Percentiles rank a stretch among this genome's conserved stretches.
These are phyloP conservation scores for Keithomyces neogunnii DNA, from an alignment of 2,329 filamentous ascomycete genomes.

Conservation along the genomic window DNA sequence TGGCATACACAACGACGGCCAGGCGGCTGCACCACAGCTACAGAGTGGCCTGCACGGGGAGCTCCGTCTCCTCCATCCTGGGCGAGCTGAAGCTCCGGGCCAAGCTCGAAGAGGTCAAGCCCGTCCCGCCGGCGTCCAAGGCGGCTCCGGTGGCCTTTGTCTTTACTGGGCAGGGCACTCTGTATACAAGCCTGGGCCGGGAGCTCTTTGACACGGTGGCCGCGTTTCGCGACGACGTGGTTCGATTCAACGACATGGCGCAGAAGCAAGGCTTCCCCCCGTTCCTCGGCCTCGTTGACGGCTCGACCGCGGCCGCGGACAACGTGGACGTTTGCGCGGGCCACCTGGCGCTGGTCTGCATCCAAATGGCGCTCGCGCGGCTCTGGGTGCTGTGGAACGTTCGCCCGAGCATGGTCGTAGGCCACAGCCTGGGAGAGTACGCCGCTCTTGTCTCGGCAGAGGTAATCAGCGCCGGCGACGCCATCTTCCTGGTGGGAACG, in stretches of 20 bases:
- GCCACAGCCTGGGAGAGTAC: slow-evolving; percentile 64
- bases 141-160: slow-evolving; percentile 26
- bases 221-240: slow-evolving; percentile 24
- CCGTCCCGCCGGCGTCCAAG: neutral
- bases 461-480: slow-evolving; percentile 62
- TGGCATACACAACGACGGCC: slow-evolving; percentile 63
- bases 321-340: slow-evolving; percentile 14
- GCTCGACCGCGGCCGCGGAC: slow-evolving; percentile 8
- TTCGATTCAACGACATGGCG: slow-evolving; percentile 22
- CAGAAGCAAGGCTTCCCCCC: slow-evolving; percentile 26
- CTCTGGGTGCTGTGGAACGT: slow-evolving; percentile 39
- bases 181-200: slow-evolving; percentile 20
- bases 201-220: slow-evolving; percentile 23
- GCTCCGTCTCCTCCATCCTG: too few relatives aligned
- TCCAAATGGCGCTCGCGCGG: slow-evolving; percentile 31
- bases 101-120: too few relatives aligned
- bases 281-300: slow-evolving; percentile 35
- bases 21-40: slow-evolving; percentile 52
- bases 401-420: slow-evolving; percentile 45
- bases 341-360: slow-evolving; percentile 30
- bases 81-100: too few relatives aligned
- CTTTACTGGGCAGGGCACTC: slow-evolving; percentile 38
- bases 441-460: slow-evolving; percentile 63
- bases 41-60: slow-evolving; percentile 37
- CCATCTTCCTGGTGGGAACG: slow-evolving; percentile 61